phyloP scores from a whole-genome alignment of 1,139 yeast genomes.

The Kluyveromyces sp. region DNA sequence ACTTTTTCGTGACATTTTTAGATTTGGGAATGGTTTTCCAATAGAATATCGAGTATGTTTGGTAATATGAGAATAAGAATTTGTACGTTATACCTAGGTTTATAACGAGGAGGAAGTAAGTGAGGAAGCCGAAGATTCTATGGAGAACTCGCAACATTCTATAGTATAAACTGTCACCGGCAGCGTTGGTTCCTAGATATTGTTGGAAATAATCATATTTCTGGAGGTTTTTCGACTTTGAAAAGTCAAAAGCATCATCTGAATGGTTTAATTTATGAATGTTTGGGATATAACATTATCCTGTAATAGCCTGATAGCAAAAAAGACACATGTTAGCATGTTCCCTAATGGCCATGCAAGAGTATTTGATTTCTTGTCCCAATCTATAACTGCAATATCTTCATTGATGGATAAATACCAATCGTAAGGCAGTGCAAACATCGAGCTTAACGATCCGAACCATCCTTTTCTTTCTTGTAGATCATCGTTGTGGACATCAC shows the following conservation, averaged over 20 bases:
- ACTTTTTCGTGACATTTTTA: constrained; percentile 17
- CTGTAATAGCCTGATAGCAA: constrained; percentile 28
- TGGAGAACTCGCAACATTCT: constrained; percentile 13
- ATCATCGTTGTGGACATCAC: background rate
- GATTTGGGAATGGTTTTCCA: constrained; percentile 12
- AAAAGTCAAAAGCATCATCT: constrained; percentile 23
- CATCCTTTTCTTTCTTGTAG: constrained; percentile 6
- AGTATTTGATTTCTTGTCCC: constrained; percentile 50
- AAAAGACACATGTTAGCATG: constrained; percentile 30
- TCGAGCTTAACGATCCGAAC: constrained; percentile 21
- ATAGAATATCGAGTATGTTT: constrained; percentile 20
- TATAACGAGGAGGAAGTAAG: constrained; percentile 10
- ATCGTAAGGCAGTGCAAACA: constrained; percentile 44
- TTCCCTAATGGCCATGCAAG: constrained; percentile 44
- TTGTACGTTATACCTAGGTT: constrained; percentile 14
- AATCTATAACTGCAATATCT: constrained; percentile 46
- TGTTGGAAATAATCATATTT: constrained; percentile 24
- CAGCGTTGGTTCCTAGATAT: constrained; percentile 6
- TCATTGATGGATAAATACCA: constrained; percentile 47
- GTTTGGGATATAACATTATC: constrained; percentile 27
- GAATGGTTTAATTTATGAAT: constrained; percentile 20
- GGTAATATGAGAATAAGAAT: constrained; percentile 17
- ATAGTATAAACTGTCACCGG: constrained; percentile 7
- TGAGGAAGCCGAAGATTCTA: constrained; percentile 8
- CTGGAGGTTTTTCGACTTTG: constrained; percentile 22